Evolutionary conservation across 805 yeast genomes (phyloP), one percentile per base, ranked within the genome.

Genomic region (Cyberlindnera saturnus): DNA sequence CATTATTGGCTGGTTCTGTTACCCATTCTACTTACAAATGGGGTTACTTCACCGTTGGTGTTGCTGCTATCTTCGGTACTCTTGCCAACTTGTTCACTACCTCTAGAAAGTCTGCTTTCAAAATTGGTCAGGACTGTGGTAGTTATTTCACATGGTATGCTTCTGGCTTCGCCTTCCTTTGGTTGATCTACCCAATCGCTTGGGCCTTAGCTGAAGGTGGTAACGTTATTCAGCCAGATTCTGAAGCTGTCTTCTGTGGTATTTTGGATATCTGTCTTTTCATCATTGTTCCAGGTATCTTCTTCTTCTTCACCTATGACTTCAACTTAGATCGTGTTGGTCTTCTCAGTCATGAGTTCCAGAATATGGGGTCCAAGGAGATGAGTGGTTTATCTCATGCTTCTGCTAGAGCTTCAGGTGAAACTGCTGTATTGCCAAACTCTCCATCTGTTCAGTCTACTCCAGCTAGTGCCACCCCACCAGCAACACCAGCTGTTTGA

Each of bases 181-280:
- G 50, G 50, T 43, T 46, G 34, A 30, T 46, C 20, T 46, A 46
- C 36, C 50, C 50, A 38, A 41, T 46, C 41, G 57, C 63, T 39
- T 75, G 77, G 77, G 79, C 73, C 56, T 60, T 75, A 42, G 57
- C 66, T 55, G 79, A 74, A 54, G 81, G 80, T 67, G 79, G 78
- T 61, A 74, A 74, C 51, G 66, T 58, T 32, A 73, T 75, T 43
- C 74, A 70, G 49, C 75, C 77, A 38, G 77, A 73, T 54, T 65
- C 74, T 15, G 79, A 73, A 56, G 72, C 75, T 41, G 74, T 70
- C 15, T 75, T 73, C 62, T 72, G 70, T 49, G 81, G 81, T 63
- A 56, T 74, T 38, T 62, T 75, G 45, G 80, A 75, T 55, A 49
- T 73, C 38, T 52, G 70, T 35, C 60, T 65, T 35, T 74, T 74